These are phyloP conservation scores for Astrothelium macrocarpum DNA, from an alignment of 495 filamentous ascomycete species.

Conservation along the genomic window DNA sequence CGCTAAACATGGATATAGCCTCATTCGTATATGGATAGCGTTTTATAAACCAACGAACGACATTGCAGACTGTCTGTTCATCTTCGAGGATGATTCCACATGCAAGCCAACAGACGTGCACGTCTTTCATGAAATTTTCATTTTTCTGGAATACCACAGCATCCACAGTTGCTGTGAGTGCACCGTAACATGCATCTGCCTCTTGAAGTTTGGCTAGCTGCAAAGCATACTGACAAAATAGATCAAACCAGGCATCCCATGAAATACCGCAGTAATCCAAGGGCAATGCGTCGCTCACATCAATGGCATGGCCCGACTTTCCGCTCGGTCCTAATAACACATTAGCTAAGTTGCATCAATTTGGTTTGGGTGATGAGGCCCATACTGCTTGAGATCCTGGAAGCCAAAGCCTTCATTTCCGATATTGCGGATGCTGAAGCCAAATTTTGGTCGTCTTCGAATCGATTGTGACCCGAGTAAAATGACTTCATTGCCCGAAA, in stretches of 20 bases:
- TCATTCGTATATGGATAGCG: conserved; percentile 77
- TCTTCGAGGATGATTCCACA: conserved; percentile 76
- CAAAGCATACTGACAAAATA: conserved; percentile 82
- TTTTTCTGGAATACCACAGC: conserved; percentile 70
- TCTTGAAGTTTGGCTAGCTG: conserved; percentile 52
- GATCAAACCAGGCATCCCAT: conserved; percentile 75
- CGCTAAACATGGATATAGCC: conserved; percentile 69
- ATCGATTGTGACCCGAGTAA: conserved; percentile 48
- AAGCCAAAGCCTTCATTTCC: neutral
- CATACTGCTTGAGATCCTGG: neutral
- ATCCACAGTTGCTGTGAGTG: conserved; percentile 61
- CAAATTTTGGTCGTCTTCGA: neutral
- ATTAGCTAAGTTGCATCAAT: neutral
- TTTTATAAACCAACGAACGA: conserved; percentile 76
- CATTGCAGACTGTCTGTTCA: conserved; percentile 57
- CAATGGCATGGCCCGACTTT: neutral
- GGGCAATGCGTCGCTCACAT: neutral
- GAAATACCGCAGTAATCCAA: conserved; percentile 65
- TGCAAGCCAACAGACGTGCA: conserved; percentile 77
- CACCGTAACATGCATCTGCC: conserved; percentile 60
- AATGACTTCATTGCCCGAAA: conserved; percentile 69
- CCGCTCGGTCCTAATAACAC: neutral
- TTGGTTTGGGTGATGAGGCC: neutral
- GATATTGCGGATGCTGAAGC: neutral
- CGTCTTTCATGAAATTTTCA: conserved; percentile 44